Evolutionary conservation across 192 early-diverging fungal genomes (phyloP).

Genomic region (Anaeromyces robustus): DNA sequence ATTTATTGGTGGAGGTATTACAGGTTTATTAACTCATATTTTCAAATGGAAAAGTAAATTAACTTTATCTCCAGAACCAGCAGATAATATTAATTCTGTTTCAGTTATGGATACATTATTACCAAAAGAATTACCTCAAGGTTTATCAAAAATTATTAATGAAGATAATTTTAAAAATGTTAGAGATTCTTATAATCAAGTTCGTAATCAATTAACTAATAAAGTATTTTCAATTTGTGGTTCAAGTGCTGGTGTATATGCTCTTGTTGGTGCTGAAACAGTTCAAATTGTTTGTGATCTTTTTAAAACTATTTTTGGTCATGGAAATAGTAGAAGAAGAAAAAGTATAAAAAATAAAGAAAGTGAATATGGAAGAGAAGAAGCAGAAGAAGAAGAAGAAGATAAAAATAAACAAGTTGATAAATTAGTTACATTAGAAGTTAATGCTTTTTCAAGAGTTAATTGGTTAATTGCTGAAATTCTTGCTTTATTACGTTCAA

Average conservation of each 20-base stretch:
- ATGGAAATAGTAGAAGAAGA: background rate
- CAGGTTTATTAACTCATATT: background rate
- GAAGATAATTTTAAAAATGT: background rate
- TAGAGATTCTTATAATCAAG: background rate
- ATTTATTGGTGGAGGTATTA: background rate
- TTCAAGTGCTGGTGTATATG: background rate
- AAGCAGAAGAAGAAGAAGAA: background rate
- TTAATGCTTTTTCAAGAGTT: background rate
- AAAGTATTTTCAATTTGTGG: background rate
- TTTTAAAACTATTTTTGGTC: background rate
- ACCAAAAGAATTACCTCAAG: background rate
- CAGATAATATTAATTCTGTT: background rate
- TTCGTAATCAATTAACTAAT: background rate
- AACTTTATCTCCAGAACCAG: background rate
- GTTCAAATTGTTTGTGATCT: background rate
- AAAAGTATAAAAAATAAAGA: too few relatives aligned
- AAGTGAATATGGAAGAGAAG: too few relatives aligned
- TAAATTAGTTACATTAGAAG: background rate
- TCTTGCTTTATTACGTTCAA: background rate
- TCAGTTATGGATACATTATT: background rate
- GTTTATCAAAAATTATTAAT: background rate
- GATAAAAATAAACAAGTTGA: background rate
- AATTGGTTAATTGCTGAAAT: background rate
- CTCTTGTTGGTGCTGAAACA: background rate
- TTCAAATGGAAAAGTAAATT: background rate